These are phyloP conservation scores for Eucalyptus viminalis DNA, from an alignment of 345 rosid genomes.

Conservation along the genomic window DNA sequence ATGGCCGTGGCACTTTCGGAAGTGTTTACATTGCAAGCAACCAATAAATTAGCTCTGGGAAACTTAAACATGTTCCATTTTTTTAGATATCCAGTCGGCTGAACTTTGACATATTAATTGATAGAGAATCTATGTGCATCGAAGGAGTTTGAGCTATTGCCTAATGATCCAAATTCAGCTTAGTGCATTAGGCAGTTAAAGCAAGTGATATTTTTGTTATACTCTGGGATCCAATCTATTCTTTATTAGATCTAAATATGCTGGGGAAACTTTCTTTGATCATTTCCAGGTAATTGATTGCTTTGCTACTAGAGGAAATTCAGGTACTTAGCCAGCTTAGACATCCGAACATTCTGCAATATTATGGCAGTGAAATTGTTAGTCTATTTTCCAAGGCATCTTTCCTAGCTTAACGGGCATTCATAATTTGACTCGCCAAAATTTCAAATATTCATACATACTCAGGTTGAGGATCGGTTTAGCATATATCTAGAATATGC, in stretches of 20 bases:
- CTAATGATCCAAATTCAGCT: background rate
- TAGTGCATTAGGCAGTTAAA: constrained; percentile 1
- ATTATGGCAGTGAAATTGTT: background rate
- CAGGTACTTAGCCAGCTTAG: background rate
- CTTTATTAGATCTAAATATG: background rate
- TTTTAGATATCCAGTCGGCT: background rate
- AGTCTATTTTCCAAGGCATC: background rate
- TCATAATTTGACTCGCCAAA: background rate
- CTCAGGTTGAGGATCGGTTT: background rate
- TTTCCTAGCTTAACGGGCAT: background rate
- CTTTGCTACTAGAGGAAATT: background rate
- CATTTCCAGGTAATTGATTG: background rate
- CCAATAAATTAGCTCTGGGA: constrained; percentile 13
- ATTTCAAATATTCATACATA: background rate
- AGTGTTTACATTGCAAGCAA: constrained; percentile 68
- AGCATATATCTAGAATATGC: background rate
- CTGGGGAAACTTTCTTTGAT: background rate
- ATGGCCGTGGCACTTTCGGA: constrained; percentile 68
- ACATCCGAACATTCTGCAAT: background rate
- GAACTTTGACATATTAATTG: background rate
- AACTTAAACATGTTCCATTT: background rate
- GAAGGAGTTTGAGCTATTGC: background rate
- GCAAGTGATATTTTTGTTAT: background rate
- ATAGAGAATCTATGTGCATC: background rate
- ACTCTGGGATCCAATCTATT: background rate